These are phyloP conservation scores for Neoascochyta sp. DNA, from an alignment of 2,329 filamentous ascomycete species.

Conservation along the genomic window DNA sequence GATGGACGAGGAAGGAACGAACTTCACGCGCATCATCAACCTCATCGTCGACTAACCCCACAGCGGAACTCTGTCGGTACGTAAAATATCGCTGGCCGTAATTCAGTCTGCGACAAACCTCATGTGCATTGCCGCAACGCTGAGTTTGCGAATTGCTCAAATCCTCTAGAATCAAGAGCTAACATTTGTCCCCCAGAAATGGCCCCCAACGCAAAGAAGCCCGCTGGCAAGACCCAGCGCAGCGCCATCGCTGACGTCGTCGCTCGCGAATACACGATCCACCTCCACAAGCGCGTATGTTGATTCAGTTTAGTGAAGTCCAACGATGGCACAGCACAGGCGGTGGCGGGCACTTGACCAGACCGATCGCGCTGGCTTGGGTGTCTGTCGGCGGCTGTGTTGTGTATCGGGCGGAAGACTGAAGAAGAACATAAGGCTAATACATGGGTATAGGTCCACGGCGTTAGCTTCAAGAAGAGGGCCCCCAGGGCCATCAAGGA, in stretches of 20 bases:
- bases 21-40: conserved; percentile 19
- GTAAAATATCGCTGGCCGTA: conserved; percentile 9
- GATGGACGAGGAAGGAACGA: conserved; percentile 8
- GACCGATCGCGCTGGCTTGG: conserved; percentile 18
- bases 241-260: conserved; percentile 99
- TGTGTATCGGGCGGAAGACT: conserved; percentile 67
- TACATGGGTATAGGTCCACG: conserved; percentile 74
- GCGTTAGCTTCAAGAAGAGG: conserved; percentile 99
- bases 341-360: conserved; percentile 13
- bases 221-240: conserved; percentile 64
- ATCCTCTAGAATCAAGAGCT: too few species aligned
- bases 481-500: conserved; percentile 99
- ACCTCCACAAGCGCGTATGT: conserved; percentile 99
- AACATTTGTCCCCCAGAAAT: conserved; percentile 32
- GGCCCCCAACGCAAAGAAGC: conserved; percentile 53
- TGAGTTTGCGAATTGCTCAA: neutral
- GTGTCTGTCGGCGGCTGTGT: conserved; percentile 12
- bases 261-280: conserved; percentile 99
- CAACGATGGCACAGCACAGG: conserved; percentile 52
- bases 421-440: conserved; percentile 44
- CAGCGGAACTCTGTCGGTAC: conserved; percentile 26
- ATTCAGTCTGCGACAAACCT: neutral
- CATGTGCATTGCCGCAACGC: neutral
- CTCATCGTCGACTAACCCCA: conserved; percentile 25
- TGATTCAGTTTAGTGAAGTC: conserved; percentile 69